A percentile compares a stretch with the other conserved stretches of the same genome.
Conservation (phyloP, 1,139 yeast genomes). For the Chernovozyma sophiae-reginae region DNA sequence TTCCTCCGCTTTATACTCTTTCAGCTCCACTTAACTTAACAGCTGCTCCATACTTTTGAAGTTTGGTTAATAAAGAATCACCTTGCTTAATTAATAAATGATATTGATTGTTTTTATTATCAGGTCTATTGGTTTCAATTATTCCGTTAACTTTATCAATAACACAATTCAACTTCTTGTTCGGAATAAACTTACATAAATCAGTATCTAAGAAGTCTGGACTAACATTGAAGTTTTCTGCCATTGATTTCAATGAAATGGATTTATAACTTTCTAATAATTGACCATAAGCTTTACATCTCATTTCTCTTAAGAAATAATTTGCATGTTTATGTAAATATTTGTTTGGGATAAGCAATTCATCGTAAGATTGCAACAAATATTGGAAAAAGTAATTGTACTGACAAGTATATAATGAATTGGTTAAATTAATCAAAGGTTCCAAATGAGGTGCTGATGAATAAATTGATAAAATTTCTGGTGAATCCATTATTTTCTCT, state of each 20-base stretch:
- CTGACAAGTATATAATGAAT: slow-evolving; percentile 85
- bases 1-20: slow-evolving; percentile 30
- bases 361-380: slow-evolving; percentile 74
- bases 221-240: slow-evolving; percentile 84
- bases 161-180: slow-evolving; percentile 89
- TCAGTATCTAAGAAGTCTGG: slow-evolving; percentile 81
- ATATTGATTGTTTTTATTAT: slow-evolving; percentile 91
- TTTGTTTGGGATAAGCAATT: slow-evolving; percentile 67
- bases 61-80: slow-evolving; percentile 84
- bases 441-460: slow-evolving; percentile 70
- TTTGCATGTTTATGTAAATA: slow-evolving; percentile 76
- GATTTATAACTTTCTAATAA: slow-evolving; percentile 92
- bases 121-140: slow-evolving; percentile 93
- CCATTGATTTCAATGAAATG: slow-evolving; percentile 86
- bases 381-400: slow-evolving; percentile 77
- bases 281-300: slow-evolving; percentile 94
- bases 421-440: slow-evolving; percentile 80
- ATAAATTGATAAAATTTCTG: slow-evolving; percentile 81
- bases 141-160: slow-evolving; percentile 95
- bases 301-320: slow-evolving; percentile 84
- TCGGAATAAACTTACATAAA: slow-evolving; percentile 86
- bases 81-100: slow-evolving; percentile 88
- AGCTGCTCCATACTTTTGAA: slow-evolving; percentile 97
- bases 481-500: slow-evolving; percentile 83
- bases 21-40: slow-evolving; percentile 94